A percentile compares a stretch with the other conserved stretches of the same genome.
Evolutionary conservation across 768 basidiomycete genomes (phyloP).

Genomic region (Thelephora ganbajun): DNA sequence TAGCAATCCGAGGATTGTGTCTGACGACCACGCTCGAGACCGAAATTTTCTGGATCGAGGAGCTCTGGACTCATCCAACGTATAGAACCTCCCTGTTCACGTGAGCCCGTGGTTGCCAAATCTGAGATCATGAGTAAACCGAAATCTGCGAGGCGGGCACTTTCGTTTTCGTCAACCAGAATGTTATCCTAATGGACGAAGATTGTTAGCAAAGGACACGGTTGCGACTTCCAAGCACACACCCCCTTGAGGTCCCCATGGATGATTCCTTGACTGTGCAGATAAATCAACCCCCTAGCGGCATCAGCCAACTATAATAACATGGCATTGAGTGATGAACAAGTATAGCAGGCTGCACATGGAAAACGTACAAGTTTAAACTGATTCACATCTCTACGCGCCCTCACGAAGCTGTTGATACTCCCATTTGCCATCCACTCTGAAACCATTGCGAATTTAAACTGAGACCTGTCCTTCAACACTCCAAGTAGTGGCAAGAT

Average conservation of each 20-base stretch:
- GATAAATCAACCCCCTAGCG: not conserved
- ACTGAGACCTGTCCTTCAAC: not conserved
- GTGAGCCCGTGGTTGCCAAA: not conserved
- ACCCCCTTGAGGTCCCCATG: not conserved
- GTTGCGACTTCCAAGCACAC: not conserved
- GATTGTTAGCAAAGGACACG: not conserved
- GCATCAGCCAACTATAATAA: not conserved
- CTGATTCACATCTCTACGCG: not conserved
- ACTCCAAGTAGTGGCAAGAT: not conserved
- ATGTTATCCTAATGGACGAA: not conserved
- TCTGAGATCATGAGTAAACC: not conserved
- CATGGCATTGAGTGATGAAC: not conserved
- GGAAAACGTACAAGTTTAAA: not conserved
- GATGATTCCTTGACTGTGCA: not conserved
- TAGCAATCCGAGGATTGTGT: not conserved
- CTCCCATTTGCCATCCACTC: not conserved
- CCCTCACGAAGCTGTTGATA: not conserved
- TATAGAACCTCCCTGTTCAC: constrained; percentile 4
- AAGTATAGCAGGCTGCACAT: not conserved
- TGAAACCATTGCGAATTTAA: not conserved
- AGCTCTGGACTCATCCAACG: constrained; percentile 13
- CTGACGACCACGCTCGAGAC: not conserved
- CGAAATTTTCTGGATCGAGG: not conserved
- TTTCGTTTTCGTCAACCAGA: not conserved
- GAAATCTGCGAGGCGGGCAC: not conserved